Evolutionary conservation across 2,329 filamentous ascomycete species (phyloP).

Genomic region (Fusarium praegraminearum): DNA sequence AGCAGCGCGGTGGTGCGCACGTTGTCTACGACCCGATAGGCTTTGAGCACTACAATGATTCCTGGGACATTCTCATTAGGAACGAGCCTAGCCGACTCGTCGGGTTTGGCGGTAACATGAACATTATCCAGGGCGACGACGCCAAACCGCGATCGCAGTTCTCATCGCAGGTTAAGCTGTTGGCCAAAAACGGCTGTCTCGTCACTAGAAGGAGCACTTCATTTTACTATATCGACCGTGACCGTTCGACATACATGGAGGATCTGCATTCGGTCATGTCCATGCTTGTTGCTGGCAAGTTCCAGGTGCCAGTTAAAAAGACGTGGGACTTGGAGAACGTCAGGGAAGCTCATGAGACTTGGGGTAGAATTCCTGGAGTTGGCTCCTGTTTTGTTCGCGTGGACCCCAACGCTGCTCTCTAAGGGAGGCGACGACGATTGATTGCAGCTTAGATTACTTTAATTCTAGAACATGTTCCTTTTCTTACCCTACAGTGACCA

Average conservation of each 20-base stretch:
- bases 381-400: slow-evolving; percentile 53
- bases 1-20: slow-evolving; percentile 59
- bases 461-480: background rate
- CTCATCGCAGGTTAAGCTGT: slow-evolving; percentile 51
- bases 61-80: slow-evolving; percentile 56
- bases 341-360: slow-evolving; percentile 53
- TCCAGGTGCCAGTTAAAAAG: slow-evolving; percentile 54
- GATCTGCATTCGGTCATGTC: slow-evolving; percentile 50
- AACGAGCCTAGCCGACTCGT: slow-evolving; percentile 55
- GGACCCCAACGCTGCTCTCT: slow-evolving; percentile 18
- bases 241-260: slow-evolving; percentile 50
- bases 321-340: slow-evolving; percentile 58
- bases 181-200: slow-evolving; percentile 47
- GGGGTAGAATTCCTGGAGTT: slow-evolving; percentile 52
- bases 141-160: slow-evolving; percentile 52
- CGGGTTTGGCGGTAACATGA: slow-evolving; percentile 55
- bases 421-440: background rate
- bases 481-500: background rate
- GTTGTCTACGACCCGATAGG: slow-evolving; percentile 63
- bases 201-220: slow-evolving; percentile 49
- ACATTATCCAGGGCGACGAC: slow-evolving; percentile 44
- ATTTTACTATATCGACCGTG: slow-evolving; percentile 54
- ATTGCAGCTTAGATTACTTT: background rate
- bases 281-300: slow-evolving; percentile 49
- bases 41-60: slow-evolving; percentile 64